Evolutionary conservation across 208 protist genomes (phyloP), one percentile per base, ranked within the genome.

Genomic region (Naegleria gruberi): DNA sequence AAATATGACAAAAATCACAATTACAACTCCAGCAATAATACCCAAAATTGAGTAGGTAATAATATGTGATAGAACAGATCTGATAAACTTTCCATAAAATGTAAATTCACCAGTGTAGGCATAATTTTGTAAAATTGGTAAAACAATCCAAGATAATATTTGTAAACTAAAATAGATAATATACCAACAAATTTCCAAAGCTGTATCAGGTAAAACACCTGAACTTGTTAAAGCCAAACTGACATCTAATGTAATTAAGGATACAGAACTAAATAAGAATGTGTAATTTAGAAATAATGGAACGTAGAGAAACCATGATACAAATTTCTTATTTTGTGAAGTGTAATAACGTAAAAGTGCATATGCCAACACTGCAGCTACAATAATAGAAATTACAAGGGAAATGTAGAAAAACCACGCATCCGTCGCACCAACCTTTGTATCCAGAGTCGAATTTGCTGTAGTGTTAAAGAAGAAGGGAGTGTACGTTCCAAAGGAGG

Each of bases 111-210:
- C 82, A 55, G 82, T 55, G 41, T 55, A 55, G 10, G 43, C 43
- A 51, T 55, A 87, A 8, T 8, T 34, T 51, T 87, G 82, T 34
- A 26, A 55, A 12, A 55, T 12, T 55, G 82, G 82, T 40, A 87
- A n/a, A 10, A 87, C 12, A 8, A 87, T 57, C 82, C 82, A 87
- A 19, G 82, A 26, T 4, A 87, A 37, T n/a, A 87, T 41, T 17
- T 87, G 82, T 55, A 87, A 45, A 34, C 4, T 55, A 41, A 41
- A 87, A 55, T 87, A 87, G 17, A 87, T 51, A 6, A 87, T 51
- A n/a, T 51, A n/a, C 41, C 43, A 87, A 10, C 41, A 26, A 37
- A 19, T 55, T 6, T 41, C n/a, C 30, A 87, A 17, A 44, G 51
- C 2, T 65, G 15, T 23, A 65, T 65, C 51, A 23, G 51, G 51